phyloP scores from a whole-genome alignment of 2,329 filamentous ascomycete genomes.

The Exophiala dermatitidis region DNA sequence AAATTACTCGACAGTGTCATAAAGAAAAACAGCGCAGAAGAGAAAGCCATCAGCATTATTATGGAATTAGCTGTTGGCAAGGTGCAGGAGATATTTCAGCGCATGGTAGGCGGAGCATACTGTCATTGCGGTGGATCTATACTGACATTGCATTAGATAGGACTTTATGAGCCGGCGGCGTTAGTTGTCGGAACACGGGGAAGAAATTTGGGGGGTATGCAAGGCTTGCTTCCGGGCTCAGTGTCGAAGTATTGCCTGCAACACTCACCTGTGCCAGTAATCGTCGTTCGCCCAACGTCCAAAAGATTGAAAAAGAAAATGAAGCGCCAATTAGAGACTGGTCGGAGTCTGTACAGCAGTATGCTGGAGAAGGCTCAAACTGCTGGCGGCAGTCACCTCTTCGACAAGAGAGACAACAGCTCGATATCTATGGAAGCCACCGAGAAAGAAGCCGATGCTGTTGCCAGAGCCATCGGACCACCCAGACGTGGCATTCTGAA shows the following conservation, averaged over 20 bases:
- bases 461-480: slow-evolving; percentile 44
- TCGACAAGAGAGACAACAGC: slow-evolving; percentile 35
- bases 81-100: slow-evolving; percentile 81
- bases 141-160: slow-evolving; percentile 54
- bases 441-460: slow-evolving; percentile 46
- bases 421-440: slow-evolving; percentile 29
- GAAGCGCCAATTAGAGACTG: slow-evolving; percentile 72
- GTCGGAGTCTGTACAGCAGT: slow-evolving; percentile 66
- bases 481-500: slow-evolving; percentile 27
- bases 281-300: slow-evolving; percentile 79
- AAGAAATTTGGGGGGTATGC: slow-evolving; percentile 74
- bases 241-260: slow-evolving; percentile 94
- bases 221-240: slow-evolving; percentile 77
- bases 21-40: slow-evolving; percentile 68
- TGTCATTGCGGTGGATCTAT: not conserved
- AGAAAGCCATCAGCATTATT: slow-evolving; percentile 73
- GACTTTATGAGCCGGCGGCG: slow-evolving; percentile 84
- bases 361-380: slow-evolving; percentile 62
- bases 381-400: slow-evolving; percentile 46
- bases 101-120: slow-evolving; percentile 54
- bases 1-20: slow-evolving; percentile 68
- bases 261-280: slow-evolving; percentile 85
- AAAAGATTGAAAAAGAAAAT: slow-evolving; percentile 85
- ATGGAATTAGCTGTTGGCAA: slow-evolving; percentile 86
- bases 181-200: slow-evolving; percentile 85